These are phyloP conservation scores for Casaregolazyma lundiana DNA, from an alignment of 1,139 yeast genomes.

Conservation along the genomic window DNA sequence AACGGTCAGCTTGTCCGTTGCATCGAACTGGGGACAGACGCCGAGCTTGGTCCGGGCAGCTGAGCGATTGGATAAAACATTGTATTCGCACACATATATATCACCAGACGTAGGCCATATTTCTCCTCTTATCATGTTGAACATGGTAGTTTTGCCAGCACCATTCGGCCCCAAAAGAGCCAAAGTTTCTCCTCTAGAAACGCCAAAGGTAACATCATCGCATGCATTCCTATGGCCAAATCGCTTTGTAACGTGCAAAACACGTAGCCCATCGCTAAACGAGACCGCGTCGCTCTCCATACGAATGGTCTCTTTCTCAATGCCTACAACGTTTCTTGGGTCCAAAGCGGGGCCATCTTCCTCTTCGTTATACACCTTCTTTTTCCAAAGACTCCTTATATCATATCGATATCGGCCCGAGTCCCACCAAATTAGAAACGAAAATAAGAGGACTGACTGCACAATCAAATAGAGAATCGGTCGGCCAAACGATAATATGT, in stretches of 20 bases:
- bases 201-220: slow-evolving; percentile 35
- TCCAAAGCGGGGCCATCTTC: neutral
- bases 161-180: slow-evolving; percentile 85
- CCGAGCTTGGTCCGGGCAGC: slow-evolving; percentile 33
- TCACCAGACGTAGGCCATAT: slow-evolving; percentile 29
- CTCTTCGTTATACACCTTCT: neutral
- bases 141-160: slow-evolving; percentile 91
- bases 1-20: slow-evolving; percentile 36
- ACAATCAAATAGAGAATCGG: slow-evolving; percentile 33
- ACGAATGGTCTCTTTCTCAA: slow-evolving; percentile 17
- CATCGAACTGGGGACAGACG: slow-evolving; percentile 39
- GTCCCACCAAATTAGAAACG: slow-evolving; percentile 34
- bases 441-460: slow-evolving; percentile 26
- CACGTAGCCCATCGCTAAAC: slow-evolving; percentile 28
- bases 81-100: slow-evolving; percentile 30
- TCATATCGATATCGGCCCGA: slow-evolving; percentile 27
- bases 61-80: slow-evolving; percentile 28
- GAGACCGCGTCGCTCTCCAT: slow-evolving; percentile 17
- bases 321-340: slow-evolving; percentile 16
- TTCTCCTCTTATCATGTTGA: slow-evolving; percentile 63
- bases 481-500: slow-evolving; percentile 34
- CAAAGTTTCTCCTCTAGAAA: slow-evolving; percentile 33
- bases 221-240: slow-evolving; percentile 30
- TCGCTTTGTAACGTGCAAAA: slow-evolving; percentile 29
- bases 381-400: slow-evolving; percentile 4